phyloP scores from a whole-genome alignment of 345 rosid species.

The Durio zibethinus region DNA sequence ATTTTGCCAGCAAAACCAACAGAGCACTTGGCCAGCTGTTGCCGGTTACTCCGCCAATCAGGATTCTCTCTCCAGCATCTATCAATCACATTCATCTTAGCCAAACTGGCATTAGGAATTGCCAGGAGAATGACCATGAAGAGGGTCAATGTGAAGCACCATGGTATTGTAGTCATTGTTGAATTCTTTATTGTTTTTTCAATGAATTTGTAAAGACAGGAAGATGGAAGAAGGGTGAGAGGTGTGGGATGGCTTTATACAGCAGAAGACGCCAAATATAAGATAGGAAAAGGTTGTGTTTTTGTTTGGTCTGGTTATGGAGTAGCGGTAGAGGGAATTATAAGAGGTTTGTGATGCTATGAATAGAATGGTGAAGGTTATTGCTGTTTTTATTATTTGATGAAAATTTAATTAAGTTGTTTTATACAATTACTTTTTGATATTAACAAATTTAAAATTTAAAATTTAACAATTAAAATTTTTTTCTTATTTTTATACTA shows the following conservation, averaged over 20 bases:
- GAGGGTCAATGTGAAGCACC: slow-evolving; percentile 21
- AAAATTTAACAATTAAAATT: too few species aligned
- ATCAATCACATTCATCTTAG: slow-evolving; percentile 61
- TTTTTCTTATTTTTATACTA: too few species aligned
- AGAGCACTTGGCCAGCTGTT: slow-evolving; percentile 53
- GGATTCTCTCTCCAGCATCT: slow-evolving; percentile 59
- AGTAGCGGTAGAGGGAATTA: not conserved
- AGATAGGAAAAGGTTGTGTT: too few species aligned
- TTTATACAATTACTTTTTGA: too few species aligned
- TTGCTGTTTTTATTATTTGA: not conserved
- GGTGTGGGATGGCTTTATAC: not conserved
- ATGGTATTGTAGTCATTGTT: not conserved
- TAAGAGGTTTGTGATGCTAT: not conserved
- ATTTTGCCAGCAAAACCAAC: slow-evolving; percentile 68
- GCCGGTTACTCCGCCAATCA: slow-evolving; percentile 45
- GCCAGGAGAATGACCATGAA: slow-evolving; percentile 14
- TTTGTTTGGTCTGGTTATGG: not conserved
- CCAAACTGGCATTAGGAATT: not conserved
- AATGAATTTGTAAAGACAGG: not conserved
- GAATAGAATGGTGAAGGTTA: not conserved
- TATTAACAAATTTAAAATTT: too few species aligned
- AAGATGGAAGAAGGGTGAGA: not conserved
- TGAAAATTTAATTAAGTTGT: too few species aligned
- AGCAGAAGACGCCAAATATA: not conserved
- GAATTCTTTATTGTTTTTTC: not conserved